Conservation (phyloP, 176 grass and related monocot genomes). For the Phragmites australis region DNA sequence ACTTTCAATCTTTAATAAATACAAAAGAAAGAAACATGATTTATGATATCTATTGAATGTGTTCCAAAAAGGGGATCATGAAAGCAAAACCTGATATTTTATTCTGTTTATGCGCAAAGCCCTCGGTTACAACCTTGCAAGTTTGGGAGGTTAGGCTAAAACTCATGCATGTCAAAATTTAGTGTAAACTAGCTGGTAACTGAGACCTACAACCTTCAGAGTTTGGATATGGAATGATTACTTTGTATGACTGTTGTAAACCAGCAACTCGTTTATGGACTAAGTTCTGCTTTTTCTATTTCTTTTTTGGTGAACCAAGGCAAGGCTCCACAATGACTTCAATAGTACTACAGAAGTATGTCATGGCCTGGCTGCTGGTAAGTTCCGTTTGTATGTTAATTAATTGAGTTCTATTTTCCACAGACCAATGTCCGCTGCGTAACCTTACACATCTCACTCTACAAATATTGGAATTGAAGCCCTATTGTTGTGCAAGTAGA, state of each 20-base stretch:
- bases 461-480: no score
- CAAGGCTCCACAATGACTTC: no score
- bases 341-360: no score
- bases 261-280: neutral
- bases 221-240: neutral
- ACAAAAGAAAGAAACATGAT: no score
- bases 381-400: no score
- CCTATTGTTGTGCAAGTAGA: no score
- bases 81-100: neutral
- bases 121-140: neutral
- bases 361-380: no score
- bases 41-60: neutral
- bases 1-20: neutral
- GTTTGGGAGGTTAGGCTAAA: slow-evolving; percentile 19
- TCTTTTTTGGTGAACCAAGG: neutral
- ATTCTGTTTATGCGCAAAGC: neutral
- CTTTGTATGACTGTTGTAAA: neutral
- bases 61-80: neutral
- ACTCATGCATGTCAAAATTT: neutral
- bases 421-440: no score
- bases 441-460: no score
- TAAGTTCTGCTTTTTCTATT: neutral
- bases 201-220: neutral
- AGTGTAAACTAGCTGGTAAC: neutral
- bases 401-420: no score